phyloP scores from a whole-genome alignment of 139 green algal genomes.

The Pleodorina starrii region DNA sequence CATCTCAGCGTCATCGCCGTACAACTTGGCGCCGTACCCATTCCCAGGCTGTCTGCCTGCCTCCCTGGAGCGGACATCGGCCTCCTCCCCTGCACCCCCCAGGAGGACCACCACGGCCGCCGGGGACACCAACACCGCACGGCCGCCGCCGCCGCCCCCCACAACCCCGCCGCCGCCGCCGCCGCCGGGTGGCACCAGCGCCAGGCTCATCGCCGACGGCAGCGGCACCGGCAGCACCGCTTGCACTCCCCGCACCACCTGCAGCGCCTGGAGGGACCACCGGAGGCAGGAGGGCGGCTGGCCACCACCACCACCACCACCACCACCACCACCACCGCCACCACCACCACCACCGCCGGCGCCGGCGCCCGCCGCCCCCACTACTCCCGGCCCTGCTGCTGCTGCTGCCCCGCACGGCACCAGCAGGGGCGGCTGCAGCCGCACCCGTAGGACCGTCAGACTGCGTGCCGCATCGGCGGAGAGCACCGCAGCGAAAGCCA shows the following conservation, averaged over 20 bases:
- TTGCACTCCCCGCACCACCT: background rate
- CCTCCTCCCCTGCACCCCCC: background rate
- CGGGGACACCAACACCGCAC: background rate
- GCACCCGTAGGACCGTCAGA: background rate
- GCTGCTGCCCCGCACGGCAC: background rate
- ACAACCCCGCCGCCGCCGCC: background rate
- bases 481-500: background rate
- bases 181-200: background rate
- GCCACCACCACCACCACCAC: background rate
- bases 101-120: background rate
- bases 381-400: background rate
- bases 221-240: background rate
- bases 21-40: background rate
- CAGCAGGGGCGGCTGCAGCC: background rate
- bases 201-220: slow-evolving; percentile 12
- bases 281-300: background rate
- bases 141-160: background rate
- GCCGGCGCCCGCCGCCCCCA: background rate
- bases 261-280: slow-evolving; percentile 6
- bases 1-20: background rate
- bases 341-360: background rate
- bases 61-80: too few relatives aligned
- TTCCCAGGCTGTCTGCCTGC: background rate
- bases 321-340: background rate
- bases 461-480: background rate